Percentiles rank a stretch among this genome's conserved stretches.
phyloP scores from a whole-genome alignment of 2,329 filamentous ascomycete species.

The Fusarium liriodendri region DNA sequence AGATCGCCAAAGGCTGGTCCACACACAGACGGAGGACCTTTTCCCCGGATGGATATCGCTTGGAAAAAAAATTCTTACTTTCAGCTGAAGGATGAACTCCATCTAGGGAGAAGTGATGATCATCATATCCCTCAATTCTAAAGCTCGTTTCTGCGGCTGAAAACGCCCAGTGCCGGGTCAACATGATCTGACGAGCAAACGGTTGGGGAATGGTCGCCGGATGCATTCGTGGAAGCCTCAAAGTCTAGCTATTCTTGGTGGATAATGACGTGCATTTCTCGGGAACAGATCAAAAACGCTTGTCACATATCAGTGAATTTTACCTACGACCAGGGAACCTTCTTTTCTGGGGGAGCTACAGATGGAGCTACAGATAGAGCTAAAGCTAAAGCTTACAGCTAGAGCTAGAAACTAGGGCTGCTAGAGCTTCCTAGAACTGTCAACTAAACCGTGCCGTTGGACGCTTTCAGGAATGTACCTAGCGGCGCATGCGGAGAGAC shows the following conservation, averaged over 20 bases:
- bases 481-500: constrained; percentile 18
- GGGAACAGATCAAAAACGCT: not conserved
- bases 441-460: constrained; percentile 13
- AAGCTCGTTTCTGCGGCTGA: not conserved
- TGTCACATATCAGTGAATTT: constrained; percentile 7
- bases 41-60: not conserved
- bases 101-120: not conserved
- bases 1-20: not conserved
- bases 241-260: constrained; percentile 15
- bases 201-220: not conserved
- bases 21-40: not conserved
- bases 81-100: not conserved
- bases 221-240: constrained; percentile 15
- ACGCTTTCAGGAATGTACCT: constrained; percentile 26
- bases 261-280: constrained; percentile 22
- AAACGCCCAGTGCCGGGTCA: not conserved
- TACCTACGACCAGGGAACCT: not conserved
- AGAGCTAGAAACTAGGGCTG: not conserved
- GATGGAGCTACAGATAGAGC: not conserved
- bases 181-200: constrained; percentile 22
- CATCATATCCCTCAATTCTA: not conserved
- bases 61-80: not conserved
- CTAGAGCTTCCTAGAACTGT: not conserved
- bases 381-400: not conserved
- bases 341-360: not conserved